Conservation (phyloP, 768 basidiomycete genomes). For the Pulveroboletus sp. region DNA sequence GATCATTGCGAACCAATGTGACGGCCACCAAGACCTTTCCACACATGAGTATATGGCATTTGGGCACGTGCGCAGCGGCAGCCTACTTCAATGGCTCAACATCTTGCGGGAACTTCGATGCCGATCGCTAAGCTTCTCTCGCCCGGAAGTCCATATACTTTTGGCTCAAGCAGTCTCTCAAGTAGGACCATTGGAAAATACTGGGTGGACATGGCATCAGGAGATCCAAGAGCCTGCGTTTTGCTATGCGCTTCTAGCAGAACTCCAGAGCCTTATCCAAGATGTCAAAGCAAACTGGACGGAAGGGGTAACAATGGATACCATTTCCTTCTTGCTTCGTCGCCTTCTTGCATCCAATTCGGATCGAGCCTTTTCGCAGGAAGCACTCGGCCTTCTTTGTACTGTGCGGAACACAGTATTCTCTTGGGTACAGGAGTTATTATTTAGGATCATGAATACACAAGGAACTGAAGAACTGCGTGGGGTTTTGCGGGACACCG, state of each 20-base stretch:
- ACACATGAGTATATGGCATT: conserved; percentile 46
- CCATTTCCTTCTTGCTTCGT: conserved; percentile 29
- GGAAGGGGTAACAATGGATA: conserved; percentile 29
- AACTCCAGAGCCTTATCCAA: conserved; percentile 30
- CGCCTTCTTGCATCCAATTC: conserved; percentile 34
- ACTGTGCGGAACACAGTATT: conserved; percentile 29
- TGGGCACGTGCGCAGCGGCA: conserved; percentile 41
- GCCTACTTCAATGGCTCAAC: neutral
- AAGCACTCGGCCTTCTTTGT: conserved; percentile 25
- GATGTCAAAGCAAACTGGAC: conserved; percentile 41
- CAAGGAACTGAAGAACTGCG: conserved; percentile 1
- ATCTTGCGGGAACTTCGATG: too few species aligned
- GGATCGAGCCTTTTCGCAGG: conserved; percentile 11
- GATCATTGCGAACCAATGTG: too few species aligned
- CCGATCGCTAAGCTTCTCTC: too few species aligned
- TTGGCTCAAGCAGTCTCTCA: too few species aligned
- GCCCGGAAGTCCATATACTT: too few species aligned
- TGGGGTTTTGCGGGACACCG: too few species aligned
- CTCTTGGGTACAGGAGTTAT: conserved; percentile 36
- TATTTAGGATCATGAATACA: conserved; percentile 13
- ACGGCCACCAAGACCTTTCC: conserved; percentile 38
- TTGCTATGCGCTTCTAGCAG: conserved; percentile 32
- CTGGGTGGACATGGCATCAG: conserved; percentile 35
- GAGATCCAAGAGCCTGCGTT: conserved; percentile 33
- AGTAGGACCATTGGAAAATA: too few species aligned